Base-by-base conservation (phyloP, 1,139 yeast genomes). In the Suhomyces terraborum region DNA sequence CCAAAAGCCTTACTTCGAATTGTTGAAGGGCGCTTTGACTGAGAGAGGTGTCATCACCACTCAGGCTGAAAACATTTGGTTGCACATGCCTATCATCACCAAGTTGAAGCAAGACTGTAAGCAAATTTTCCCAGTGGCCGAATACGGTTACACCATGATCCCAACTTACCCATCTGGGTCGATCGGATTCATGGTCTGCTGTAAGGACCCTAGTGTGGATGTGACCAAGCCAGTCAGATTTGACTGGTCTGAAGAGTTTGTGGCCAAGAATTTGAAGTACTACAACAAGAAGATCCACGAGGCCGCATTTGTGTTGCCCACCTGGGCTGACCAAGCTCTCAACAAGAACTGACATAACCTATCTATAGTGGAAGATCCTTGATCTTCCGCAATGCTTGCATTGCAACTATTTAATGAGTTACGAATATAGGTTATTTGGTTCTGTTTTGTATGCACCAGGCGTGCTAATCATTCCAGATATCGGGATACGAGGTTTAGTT, bases 121-220 rank as follows among this genome's bases (percentile, higher is more conserved):
- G 53, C 77, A 79, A 48, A 88, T 88, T 33, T 89, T 89, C 82
- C 95, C 96, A 40, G 82, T 79, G 36, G 96, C 85, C 23, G 91
- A 84, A 61, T 89, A 88, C 62, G 88, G 93, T 36, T 86, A 84
- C 73, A 84, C 95, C 45, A 79, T 88, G 64, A 87, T 88, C 52
- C 97, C 97, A 58, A 87, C 96, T 43, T 89, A 89, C 61, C 95
- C 97, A 49, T 82, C 95, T 21, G 97, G 97, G 46, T 93, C 89
- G 57, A 83, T 89, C 59, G 97, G 96, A 17, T 84, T 89, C 69
- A 88, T 89, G 95, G 89, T 89, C 39, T 88, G 96, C 64, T 78
- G 84, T 48, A 88, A 88, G 72, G 85, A 87, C 61, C 61, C 77
- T 20, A 58, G 69, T 19, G 82, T 82, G 38, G 71, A 81, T 48